These are phyloP conservation scores for Rubia yunnanensis DNA, from an alignment of 257 asterid genomes.

Conservation along the genomic window DNA sequence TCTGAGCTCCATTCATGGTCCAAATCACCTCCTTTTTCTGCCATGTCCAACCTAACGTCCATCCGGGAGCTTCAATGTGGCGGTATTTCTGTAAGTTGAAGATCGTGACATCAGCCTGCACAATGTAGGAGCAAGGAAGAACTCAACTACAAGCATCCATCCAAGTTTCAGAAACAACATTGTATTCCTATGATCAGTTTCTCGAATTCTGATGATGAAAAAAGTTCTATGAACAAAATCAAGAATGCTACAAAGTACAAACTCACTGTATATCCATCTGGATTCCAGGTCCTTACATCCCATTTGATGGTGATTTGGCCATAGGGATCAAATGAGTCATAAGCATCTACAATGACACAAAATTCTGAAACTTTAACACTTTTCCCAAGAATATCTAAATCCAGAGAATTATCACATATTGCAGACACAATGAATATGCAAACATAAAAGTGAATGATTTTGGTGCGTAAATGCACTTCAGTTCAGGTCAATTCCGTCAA, in stretches of 20 bases:
- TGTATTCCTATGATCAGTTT: neutral
- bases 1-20: slow-evolving; percentile 38
- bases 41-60: slow-evolving; percentile 58
- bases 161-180: too few species aligned
- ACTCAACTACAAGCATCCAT: too few species aligned
- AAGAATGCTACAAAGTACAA: neutral
- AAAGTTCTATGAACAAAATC: neutral
- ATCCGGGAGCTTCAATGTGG: slow-evolving; percentile 41
- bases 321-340: slow-evolving; percentile 46
- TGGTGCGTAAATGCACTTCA: too few species aligned
- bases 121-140: neutral
- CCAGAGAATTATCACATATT: neutral
- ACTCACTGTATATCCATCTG: slow-evolving; percentile 53
- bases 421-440: neutral
- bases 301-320: slow-evolving; percentile 55
- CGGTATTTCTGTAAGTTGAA: slow-evolving; percentile 40
- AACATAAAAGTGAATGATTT: too few species aligned
- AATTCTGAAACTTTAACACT: neutral
- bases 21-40: slow-evolving; percentile 44
- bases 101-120: slow-evolving; percentile 40
- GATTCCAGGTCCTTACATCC: slow-evolving; percentile 44
- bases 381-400: neutral
- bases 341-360: slow-evolving; percentile 31
- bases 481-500: too few species aligned
- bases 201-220: neutral